These are phyloP conservation scores for Colletotrichum lentis DNA, from an alignment of 2,329 filamentous ascomycete genomes.

Conservation along the genomic window DNA sequence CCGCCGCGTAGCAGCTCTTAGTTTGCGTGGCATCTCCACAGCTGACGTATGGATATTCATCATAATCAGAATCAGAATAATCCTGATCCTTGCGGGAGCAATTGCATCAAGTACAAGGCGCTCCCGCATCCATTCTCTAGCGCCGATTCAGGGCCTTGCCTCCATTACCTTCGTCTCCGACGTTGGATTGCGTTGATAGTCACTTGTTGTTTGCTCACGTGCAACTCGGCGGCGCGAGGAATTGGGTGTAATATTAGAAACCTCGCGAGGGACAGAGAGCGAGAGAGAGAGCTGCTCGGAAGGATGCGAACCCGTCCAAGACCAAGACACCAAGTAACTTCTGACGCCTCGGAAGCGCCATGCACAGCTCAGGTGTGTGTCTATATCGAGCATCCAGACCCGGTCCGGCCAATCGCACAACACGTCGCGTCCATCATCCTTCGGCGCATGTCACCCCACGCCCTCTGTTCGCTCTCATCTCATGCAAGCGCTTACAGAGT, in stretches of 20 bases:
- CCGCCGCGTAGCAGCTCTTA: fast-evolving
- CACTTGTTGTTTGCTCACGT: not conserved
- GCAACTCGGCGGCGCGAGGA: not conserved
- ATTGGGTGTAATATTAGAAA: no score
- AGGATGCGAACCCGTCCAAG: not conserved
- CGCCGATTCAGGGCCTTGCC: not conserved
- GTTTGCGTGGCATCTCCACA: not conserved
- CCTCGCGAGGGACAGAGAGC: no score
- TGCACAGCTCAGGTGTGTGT: conserved; percentile 10
- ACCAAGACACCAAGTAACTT: not conserved
- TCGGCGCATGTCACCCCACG: not conserved
- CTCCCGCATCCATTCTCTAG: not conserved
- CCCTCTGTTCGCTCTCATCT: not conserved
- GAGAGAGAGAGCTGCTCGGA: not conserved
- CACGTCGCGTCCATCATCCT: not conserved
- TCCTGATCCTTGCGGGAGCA: no score
- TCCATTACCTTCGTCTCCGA: not conserved
- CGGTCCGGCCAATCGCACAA: conserved; percentile 10
- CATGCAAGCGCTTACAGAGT: conserved; percentile 17
- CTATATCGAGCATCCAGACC: conserved; percentile 18
- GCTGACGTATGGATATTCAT: no score
- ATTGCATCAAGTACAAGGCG: not conserved
- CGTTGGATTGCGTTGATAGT: not conserved
- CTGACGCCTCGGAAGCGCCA: conserved; percentile 16
- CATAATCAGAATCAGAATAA: not conserved